These are phyloP conservation scores for Lentinula novae-zelandiae DNA, from an alignment of 1,284 basidiomycete genomes.

Conservation along the genomic window DNA sequence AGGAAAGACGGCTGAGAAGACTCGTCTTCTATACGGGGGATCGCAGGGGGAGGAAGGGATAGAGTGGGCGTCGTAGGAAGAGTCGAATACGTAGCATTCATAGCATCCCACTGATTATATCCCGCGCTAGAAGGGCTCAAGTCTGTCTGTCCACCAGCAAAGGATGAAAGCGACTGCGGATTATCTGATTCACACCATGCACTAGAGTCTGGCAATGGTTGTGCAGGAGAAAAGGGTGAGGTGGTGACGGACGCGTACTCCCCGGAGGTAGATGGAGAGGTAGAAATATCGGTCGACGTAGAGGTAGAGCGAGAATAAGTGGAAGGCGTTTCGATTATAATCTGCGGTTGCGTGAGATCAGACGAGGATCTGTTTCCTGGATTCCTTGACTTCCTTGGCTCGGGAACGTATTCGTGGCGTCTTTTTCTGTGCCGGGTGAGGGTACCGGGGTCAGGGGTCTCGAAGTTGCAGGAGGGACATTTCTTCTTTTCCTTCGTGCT, in stretches of 20 bases:
- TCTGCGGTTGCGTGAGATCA: background rate
- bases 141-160: background rate
- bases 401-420: slow-evolving; percentile 9
- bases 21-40: background rate
- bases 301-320: background rate
- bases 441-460: slow-evolving; percentile 9
- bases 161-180: background rate
- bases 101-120: background rate
- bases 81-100: background rate
- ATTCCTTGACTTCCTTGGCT: background rate
- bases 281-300: background rate
- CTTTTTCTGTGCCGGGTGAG: slow-evolving; percentile 12
- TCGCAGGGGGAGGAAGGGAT: background rate
- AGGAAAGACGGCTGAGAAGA: background rate
- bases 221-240: background rate
- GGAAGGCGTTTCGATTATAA: background rate
- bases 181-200: background rate
- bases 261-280: background rate
- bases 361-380: background rate
- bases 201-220: background rate
- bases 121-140: background rate
- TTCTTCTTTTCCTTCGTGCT: slow-evolving; percentile 5
- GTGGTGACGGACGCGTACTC: too few relatives aligned
- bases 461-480: slow-evolving; percentile 11
- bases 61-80: background rate